Conservation (phyloP, 208 protist species). For the Leishmania guyanensis region DNA sequence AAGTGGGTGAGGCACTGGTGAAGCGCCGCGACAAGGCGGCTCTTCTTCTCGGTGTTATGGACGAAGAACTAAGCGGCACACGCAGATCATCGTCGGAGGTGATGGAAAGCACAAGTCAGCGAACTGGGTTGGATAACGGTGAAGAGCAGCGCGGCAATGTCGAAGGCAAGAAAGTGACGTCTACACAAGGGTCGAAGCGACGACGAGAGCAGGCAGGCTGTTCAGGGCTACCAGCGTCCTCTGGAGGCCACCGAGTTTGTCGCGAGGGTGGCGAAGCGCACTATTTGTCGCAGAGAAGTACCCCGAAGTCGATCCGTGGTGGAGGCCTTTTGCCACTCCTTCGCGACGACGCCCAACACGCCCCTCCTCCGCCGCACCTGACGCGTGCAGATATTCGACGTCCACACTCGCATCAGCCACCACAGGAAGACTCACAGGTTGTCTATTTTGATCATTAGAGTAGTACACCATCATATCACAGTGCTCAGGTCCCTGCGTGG, state of each 20-base stretch:
- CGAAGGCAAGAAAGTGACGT: not conserved
- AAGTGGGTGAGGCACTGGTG: conserved; percentile 16
- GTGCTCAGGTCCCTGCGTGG: too few species aligned
- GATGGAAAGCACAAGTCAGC: not conserved
- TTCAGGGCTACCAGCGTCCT: not conserved
- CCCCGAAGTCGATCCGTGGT: too few species aligned
- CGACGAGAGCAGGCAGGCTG: not conserved
- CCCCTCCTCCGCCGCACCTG: not conserved
- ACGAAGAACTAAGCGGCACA: conserved; percentile 17
- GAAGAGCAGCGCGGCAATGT: not conserved
- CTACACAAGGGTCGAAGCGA: not conserved
- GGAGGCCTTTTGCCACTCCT: not conserved
- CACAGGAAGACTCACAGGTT: conserved; percentile 76
- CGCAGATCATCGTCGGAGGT: not conserved
- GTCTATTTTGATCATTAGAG: conserved; percentile 76
- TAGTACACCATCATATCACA: not conserved
- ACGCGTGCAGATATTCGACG: conserved; percentile 39
- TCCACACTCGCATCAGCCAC: not conserved
- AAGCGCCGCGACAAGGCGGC: conserved; percentile 10
- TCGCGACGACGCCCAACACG: too few species aligned
- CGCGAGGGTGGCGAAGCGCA: not conserved
- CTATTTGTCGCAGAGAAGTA: not conserved
- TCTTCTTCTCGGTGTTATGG: conserved; percentile 8
- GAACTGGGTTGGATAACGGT: too few species aligned
- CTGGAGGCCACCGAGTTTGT: not conserved